A percentile compares a stretch with the other conserved stretches of the same genome.
These are phyloP conservation scores for Schwanniomyces sp. DNA, from an alignment of 805 yeast species.

Conservation along the genomic window DNA sequence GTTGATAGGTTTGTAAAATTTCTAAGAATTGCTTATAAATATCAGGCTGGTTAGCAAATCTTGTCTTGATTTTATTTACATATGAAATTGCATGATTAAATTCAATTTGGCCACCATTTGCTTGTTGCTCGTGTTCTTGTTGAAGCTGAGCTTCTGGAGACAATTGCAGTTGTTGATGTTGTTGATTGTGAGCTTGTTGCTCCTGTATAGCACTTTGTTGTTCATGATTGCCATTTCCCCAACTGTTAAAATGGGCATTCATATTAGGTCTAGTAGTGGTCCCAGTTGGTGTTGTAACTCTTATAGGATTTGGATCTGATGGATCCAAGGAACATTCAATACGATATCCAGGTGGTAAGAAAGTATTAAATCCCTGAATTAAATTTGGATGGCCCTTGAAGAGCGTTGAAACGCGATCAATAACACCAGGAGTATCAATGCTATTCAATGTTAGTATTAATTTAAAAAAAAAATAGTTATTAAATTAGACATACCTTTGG, in stretches of 20 bases:
- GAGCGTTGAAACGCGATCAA: constrained; percentile 87
- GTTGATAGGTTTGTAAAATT: constrained; percentile 92
- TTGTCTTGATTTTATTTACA: constrained; percentile 92
- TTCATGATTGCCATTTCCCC: constrained; percentile 22
- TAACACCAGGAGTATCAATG: constrained; percentile 98
- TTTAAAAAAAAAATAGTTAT: neutral
- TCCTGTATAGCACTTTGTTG: constrained; percentile 7
- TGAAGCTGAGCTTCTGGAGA: constrained; percentile 4
- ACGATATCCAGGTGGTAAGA: constrained; percentile 93
- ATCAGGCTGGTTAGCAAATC: constrained; percentile 93
- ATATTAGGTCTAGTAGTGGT: constrained; percentile 71
- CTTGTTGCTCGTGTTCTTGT: constrained; percentile 16
- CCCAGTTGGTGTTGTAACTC: constrained; percentile 95
- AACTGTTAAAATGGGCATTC: constrained; percentile 20
- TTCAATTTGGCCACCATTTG: constrained; percentile 73
- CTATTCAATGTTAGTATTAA: constrained; percentile 25
- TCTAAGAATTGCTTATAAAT: constrained; percentile 93
- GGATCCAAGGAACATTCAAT: constrained; percentile 91
- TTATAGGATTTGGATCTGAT: constrained; percentile 85
- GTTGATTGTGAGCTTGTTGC: constrained; percentile 3
- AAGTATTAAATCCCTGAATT: constrained; percentile 97
- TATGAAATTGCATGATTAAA: constrained; percentile 96
- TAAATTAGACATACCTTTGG: constrained; percentile 56
- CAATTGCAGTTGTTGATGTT: constrained; percentile 5
- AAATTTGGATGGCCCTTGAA: constrained; percentile 91